These are phyloP conservation scores for Globisporangium nunn DNA, from an alignment of 352 stramenopile species.

Conservation along the genomic window DNA sequence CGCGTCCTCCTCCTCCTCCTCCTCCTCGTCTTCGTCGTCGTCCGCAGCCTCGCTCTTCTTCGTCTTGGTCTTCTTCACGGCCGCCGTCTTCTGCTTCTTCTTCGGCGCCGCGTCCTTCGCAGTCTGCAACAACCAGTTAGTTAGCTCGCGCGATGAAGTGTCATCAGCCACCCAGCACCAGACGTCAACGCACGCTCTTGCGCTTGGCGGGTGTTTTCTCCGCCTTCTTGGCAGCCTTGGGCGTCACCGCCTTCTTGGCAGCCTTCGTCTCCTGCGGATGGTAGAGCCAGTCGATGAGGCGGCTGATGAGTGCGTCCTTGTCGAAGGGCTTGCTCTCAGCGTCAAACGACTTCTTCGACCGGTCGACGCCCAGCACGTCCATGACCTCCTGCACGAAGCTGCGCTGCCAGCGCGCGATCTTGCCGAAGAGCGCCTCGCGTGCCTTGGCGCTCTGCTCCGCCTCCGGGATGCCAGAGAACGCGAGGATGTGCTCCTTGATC, in stretches of 20 bases:
- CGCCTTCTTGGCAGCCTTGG: conserved; percentile 15
- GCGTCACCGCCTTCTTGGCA: conserved; percentile 7
- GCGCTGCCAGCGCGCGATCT: conserved; percentile 64
- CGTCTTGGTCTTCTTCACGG: conserved; percentile 14
- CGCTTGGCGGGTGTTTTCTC: conserved; percentile 22
- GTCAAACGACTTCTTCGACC: conserved; percentile 82
- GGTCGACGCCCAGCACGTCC: conserved; percentile 73
- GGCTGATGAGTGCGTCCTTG: conserved; percentile 62
- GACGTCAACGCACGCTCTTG: conserved; percentile 20
- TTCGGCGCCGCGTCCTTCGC: conserved; percentile 13
- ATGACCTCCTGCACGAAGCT: conserved; percentile 72
- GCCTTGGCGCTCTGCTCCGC: conserved; percentile 58
- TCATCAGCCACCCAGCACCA: too few relatives aligned
- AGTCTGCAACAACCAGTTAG: conserved; percentile 1
- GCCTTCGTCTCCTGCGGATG: conserved; percentile 45
- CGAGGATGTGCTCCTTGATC: conserved; percentile 78
- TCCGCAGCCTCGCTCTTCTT: conserved; percentile 3
- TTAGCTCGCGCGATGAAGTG: background rate
- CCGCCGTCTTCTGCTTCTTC: conserved; percentile 24
- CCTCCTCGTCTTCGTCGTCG: conserved; percentile 7
- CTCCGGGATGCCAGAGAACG: conserved; percentile 61
- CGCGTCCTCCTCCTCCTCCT: background rate
- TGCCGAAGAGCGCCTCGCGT: conserved; percentile 45
- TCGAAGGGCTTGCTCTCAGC: conserved; percentile 41
- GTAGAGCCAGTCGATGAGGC: conserved; percentile 71